A percentile compares a stretch with the other conserved stretches of the same genome.
These are phyloP conservation scores for Graphiopsis chlorocephala DNA, from an alignment of 2,329 filamentous ascomycete species.

Conservation along the genomic window DNA sequence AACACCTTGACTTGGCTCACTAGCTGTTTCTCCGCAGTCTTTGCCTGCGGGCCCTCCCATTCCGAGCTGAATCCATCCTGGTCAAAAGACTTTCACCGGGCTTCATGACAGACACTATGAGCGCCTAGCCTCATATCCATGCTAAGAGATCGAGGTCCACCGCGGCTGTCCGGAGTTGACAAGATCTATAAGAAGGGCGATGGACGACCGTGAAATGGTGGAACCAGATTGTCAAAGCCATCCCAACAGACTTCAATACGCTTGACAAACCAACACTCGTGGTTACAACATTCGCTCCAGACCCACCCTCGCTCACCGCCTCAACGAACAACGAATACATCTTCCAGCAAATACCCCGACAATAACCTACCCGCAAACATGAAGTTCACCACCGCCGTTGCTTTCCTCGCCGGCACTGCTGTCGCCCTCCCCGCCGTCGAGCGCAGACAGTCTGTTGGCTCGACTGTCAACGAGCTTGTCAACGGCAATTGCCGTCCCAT, in stretches of 20 bases:
- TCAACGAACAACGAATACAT: background rate
- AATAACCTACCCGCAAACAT: slow-evolving; percentile 4
- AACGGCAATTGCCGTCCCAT: slow-evolving; percentile 43
- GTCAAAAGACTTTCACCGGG: background rate
- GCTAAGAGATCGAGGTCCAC: background rate
- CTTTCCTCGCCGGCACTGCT: slow-evolving; percentile 12
- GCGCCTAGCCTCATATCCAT: background rate
- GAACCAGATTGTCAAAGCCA: background rate
- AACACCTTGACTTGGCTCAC: background rate
- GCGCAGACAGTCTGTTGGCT: slow-evolving; percentile 8
- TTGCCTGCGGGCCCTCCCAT: background rate
- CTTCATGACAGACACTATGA: slow-evolving; percentile 5
- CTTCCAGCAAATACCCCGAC: background rate
- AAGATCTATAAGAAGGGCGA: background rate
- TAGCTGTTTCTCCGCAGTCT: background rate
- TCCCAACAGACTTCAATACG: background rate
- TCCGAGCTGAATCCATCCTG: background rate
- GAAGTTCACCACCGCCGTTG: slow-evolving; percentile 12
- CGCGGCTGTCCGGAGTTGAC: background rate
- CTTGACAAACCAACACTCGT: background rate
- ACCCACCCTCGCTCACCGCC: background rate
- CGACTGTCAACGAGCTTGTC: slow-evolving; percentile 22
- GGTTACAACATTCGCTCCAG: slow-evolving; percentile 10
- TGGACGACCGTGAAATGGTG: background rate
- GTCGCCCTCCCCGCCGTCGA: slow-evolving; percentile 11